Base-by-base conservation (phyloP, 306 rosid species). In the Pterocarpus macrocarpus region DNA sequence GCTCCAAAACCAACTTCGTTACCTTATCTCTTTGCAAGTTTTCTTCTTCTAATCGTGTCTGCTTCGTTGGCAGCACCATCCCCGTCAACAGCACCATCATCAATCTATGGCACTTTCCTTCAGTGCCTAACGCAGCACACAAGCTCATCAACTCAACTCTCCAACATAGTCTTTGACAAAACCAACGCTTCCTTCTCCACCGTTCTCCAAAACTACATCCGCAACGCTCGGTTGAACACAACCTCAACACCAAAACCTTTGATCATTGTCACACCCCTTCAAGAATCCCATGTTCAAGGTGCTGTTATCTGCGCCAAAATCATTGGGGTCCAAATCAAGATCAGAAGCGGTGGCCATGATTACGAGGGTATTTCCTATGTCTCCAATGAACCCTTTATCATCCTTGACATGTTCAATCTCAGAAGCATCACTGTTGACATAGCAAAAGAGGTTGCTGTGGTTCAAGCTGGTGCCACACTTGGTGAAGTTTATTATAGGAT, bases 321-420 rank as follows among this genome's bases (percentile, higher is more conserved):
- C 57, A 8, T 36, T 2, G 22, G 47, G 0, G 0, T 71, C 45
- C 78, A 63, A 12, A n/a, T 86, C 66, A 80, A 84, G 73, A 83
- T 86, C 45, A 47, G 89, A 14, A 80, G 89, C 11, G 89, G 89
- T 5, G 87, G 89, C 15, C 87, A 86, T 16, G 89, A 86, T 33
- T 86, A 71, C 32, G 89, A 86, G 41, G 89, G 89, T 1, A 59
- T 86, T 30, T 83, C 87, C 0, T 86, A 83, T 4, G 7, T 55
- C 67, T 82, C 86, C 1, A 10, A 41, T 0, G 55, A 83, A 16
- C 83, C 78, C 53, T 86, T 86, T 13, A 76, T 86, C 3, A 56
- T 86, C 3, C 74, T 86, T 4, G 89, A 86, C 53, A 0, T 86
- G 32, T 83, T 80, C 55, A 86, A 80, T n/a, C 65, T 83, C 5